Percentiles rank a stretch among this genome's conserved stretches.
These are phyloP conservation scores for Saccharomyces eubayanus DNA, from an alignment of 805 yeast genomes.

Conservation along the genomic window DNA sequence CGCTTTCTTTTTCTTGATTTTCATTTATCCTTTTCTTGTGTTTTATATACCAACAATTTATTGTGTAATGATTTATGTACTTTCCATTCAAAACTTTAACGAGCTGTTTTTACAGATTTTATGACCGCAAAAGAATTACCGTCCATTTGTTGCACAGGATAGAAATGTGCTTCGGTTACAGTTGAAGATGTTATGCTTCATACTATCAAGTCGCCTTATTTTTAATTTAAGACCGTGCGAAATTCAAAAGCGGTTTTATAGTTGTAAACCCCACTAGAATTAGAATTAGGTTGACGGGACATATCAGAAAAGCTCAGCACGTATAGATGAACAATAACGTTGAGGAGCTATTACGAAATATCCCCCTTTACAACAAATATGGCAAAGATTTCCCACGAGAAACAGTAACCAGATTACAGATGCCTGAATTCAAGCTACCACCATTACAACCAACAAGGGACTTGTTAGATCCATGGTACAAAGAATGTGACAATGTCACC, in stretches of 20 bases:
- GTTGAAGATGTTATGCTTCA: too few relatives aligned
- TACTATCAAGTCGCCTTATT: neutral
- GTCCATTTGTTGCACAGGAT: neutral
- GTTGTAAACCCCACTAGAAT: neutral
- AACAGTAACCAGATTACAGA: slow-evolving; percentile 1
- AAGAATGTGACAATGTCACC: slow-evolving; percentile 15
- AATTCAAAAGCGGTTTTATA: neutral
- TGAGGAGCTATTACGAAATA: slow-evolving; percentile 12
- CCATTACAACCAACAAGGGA: slow-evolving; percentile 15
- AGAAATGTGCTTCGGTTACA: neutral
- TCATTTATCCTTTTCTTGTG: neutral
- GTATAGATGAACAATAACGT: neutral
- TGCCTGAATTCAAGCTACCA: slow-evolving; percentile 13
- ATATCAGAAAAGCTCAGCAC: neutral
- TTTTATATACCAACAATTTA: neutral
- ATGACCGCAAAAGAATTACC: neutral
- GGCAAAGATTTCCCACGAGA: slow-evolving; percentile 18
- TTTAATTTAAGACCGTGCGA: neutral
- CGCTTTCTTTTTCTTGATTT: neutral
- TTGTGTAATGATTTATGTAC: neutral
- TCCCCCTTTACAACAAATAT: slow-evolving; percentile 19
- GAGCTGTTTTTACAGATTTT: neutral
- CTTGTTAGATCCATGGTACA: slow-evolving; percentile 24
- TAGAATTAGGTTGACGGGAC: neutral
- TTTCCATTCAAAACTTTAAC: neutral